Percentiles rank a stretch among this genome's conserved stretches.
phyloP scores from a whole-genome alignment of 1,284 basidiomycete genomes.

The Pyrrhoderma lamaoense region DNA sequence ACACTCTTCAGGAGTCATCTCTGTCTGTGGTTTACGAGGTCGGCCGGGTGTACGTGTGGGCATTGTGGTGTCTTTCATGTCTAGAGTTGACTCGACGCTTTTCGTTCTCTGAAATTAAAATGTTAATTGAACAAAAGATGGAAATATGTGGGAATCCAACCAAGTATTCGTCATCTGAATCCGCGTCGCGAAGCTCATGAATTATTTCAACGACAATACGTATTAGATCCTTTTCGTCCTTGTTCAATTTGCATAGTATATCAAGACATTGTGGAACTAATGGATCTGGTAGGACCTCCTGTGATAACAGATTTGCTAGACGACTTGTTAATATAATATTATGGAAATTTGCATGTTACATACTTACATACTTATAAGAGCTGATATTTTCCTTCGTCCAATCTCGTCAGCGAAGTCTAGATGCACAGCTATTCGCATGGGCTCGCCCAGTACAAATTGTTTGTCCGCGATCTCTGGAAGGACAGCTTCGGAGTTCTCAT shows the following conservation, averaged over 20 bases:
- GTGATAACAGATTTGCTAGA: slow-evolving; percentile 79
- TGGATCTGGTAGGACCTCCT: slow-evolving; percentile 70
- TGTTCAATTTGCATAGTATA: slow-evolving; percentile 77
- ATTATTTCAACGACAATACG: slow-evolving; percentile 92
- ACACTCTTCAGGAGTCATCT: slow-evolving; percentile 54
- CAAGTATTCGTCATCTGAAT: slow-evolving; percentile 41
- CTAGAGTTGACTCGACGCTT: slow-evolving; percentile 28
- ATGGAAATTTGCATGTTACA: not conserved
- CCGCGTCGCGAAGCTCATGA: slow-evolving; percentile 71
- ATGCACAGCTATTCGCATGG: slow-evolving; percentile 76
- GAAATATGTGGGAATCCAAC: slow-evolving; percentile 18
- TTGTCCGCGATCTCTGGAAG: slow-evolving; percentile 47
- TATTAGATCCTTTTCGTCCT: slow-evolving; percentile 89
- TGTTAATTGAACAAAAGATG: not conserved
- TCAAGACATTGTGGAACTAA: slow-evolving; percentile 83
- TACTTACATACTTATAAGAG: slow-evolving; percentile 70
- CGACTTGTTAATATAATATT: not conserved
- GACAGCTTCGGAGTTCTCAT: slow-evolving; percentile 37
- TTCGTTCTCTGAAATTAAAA: slow-evolving; percentile 23
- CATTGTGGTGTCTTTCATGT: slow-evolving; percentile 30
- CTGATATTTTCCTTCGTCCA: slow-evolving; percentile 87
- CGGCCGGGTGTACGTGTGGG: slow-evolving; percentile 23
- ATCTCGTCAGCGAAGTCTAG: slow-evolving; percentile 95
- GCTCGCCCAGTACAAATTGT: slow-evolving; percentile 75
- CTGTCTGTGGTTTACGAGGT: slow-evolving; percentile 37